Base-by-base conservation (phyloP, 2,329 filamentous ascomycete species). In the Colletotrichum phormii region DNA sequence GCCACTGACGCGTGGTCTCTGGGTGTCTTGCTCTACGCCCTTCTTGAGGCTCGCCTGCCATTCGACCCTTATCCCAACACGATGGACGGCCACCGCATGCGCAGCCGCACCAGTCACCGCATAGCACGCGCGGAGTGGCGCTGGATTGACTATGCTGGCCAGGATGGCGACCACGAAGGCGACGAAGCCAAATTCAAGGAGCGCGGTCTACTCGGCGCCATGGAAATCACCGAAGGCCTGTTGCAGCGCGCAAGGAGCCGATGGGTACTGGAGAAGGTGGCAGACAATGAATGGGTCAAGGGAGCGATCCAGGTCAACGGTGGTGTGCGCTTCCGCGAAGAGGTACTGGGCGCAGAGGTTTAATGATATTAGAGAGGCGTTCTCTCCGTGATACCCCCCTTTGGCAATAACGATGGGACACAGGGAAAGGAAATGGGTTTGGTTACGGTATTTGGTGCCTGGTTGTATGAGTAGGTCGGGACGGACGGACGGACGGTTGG, bases 91-190 rank as follows among this genome's bases (percentile, higher is more conserved):
- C 89, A 92, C 75, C 91, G 93, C 77, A 92, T 94, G 89, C 87
- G 93, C 77, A 95, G 93, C 77, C 88, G 94, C 67, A 96, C 94
- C 0, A 96, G 93, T 64, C 97, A 99, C 80, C 92, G 95, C n/a
- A 98, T 99, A 74, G 97, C 97, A 2, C 89, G 97, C 46, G 94
- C 95, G 63, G 97, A 99, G 80, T 99, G 97, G 97, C 91, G 93
- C 60, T 99, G 97, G 97, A 91, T 95, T 74, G 91, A 93, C 73
- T 98, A 93, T 79, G 95, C 92, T 1, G 92, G 95, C 70, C 91
- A 93, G 12, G 94, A 97, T 67, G 95, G 95, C 46, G 95, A 98
- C 67, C 97, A 97, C 87, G 95, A 98, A 61, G 87, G 87, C 3
- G 86, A 90, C 76, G 83, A 85, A 74, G 86, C 81, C 76, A 91